A percentile compares a stretch with the other conserved stretches of the same genome.
Conservation (phyloP, 352 stramenopile species). For the Pythium graminicola region DNA sequence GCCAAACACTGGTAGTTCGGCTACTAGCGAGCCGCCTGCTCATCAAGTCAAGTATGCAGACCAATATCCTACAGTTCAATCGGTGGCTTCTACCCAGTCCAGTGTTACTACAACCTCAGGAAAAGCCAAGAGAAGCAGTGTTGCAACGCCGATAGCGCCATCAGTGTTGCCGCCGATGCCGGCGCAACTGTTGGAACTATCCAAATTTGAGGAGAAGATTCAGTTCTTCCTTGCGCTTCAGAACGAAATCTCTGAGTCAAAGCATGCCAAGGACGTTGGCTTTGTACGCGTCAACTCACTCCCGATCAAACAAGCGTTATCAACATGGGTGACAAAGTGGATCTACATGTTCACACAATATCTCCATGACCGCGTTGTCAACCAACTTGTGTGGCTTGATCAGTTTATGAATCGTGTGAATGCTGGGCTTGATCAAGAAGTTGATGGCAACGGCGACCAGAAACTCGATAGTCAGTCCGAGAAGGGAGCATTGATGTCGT, state of each 20-base stretch:
- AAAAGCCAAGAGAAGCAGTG: slow-evolving; percentile 7
- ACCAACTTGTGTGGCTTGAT: slow-evolving; percentile 79
- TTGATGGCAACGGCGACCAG: slow-evolving; percentile 33
- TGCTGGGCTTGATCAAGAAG: slow-evolving; percentile 55
- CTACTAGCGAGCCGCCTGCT: neutral
- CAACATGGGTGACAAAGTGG: slow-evolving; percentile 94
- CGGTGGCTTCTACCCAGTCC: neutral
- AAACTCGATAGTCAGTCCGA: slow-evolving; percentile 39
- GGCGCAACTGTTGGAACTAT: slow-evolving; percentile 66
- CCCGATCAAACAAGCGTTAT: slow-evolving; percentile 92
- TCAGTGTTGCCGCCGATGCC: slow-evolving; percentile 43
- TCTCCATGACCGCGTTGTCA: slow-evolving; percentile 85
- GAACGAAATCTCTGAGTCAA: slow-evolving; percentile 86
- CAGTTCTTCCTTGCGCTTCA: slow-evolving; percentile 83
- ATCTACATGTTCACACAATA: slow-evolving; percentile 93
- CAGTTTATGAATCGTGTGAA: slow-evolving; percentile 80
- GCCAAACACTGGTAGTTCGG: neutral
- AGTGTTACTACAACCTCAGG: neutral
- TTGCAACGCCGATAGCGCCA: neutral
- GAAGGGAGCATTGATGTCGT: slow-evolving; percentile 64
- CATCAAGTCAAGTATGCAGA: slow-evolving; percentile 24
- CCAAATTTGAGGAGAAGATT: slow-evolving; percentile 88
- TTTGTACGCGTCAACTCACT: slow-evolving; percentile 91
- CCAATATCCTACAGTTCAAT: slow-evolving; percentile 11
- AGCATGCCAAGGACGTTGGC: slow-evolving; percentile 79